Base-by-base conservation (phyloP, 495 filamentous ascomycete genomes). In the Penicillium waksmanii region DNA sequence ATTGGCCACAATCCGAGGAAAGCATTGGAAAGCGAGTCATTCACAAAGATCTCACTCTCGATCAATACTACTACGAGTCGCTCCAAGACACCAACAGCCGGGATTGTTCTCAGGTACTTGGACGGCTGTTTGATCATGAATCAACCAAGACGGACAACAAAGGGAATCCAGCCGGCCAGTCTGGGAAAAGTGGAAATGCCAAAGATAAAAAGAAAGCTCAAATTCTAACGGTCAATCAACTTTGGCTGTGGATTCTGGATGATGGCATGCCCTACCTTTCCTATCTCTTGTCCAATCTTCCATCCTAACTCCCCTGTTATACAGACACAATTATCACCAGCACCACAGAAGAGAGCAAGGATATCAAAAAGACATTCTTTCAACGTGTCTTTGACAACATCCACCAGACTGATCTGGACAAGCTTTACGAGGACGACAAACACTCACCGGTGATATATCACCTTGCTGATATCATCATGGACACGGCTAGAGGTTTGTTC, bases 31-130 rank as follows among this genome's bases (percentile, higher is more conserved):
- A 31, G 27, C 6, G 27, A n/a, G 11, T 38, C 10, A 4, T 4
- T 23, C 54, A 57, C 61, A 34, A 57, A 7, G 55, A 58, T 5
- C 58, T 73, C 53, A 73, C 70, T 10, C 64, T 73, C 43, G 66
- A 73, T 48, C 70, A 71, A 49, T 73, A 65, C 31, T 73, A 73
- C 42, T 73, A 73, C 42, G 55, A 57, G 17, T 64, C 62, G 11
- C 57, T 73, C 23, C 11, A 31, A 6, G 58, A 71, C 36, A 71
- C 68, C 7, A 42, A 11, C 2, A 12, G 47, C 15, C 58, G 70
- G 62, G 70, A 73, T 44, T 27, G 55, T 2, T 66, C 69, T 60
- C 68, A 73, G 42, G 68, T 71, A 1, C 43, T 71, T 0, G 56
- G 46, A 21, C 44, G 58, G 6, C 42, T n/a, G 21, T 51, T 42